A percentile compares a stretch with the other conserved stretches of the same genome.
Conservation (phyloP, 176 grass and related monocot species). For the Panicum miliaceum region DNA sequence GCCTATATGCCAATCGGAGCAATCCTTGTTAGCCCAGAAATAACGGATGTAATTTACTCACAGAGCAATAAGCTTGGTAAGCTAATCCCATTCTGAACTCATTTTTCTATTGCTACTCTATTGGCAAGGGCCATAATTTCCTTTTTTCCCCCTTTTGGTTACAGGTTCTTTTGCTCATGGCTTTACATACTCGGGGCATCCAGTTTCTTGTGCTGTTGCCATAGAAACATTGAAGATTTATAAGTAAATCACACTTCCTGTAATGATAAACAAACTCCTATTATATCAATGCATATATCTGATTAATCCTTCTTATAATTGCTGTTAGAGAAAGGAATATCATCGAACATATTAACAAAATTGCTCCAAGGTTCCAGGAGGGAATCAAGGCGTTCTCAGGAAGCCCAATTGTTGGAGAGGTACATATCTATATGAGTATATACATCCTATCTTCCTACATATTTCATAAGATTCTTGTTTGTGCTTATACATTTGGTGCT, state of each 20-base stretch:
- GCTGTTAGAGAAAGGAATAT: conserved; percentile 81
- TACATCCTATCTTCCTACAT: not conserved
- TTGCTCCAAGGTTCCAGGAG: conserved; percentile 81
- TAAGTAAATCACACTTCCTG: conserved; percentile 41
- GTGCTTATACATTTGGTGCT: not conserved
- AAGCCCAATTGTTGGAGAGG: conserved; percentile 88
- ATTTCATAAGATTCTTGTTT: not conserved
- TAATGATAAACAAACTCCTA: not conserved
- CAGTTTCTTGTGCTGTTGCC: conserved; percentile 85
- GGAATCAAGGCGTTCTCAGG: conserved; percentile 79
- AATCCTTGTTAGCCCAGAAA: conserved; percentile 91
- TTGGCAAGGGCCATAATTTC: conserved; percentile 1
- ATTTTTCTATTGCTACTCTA: conserved; percentile 29
- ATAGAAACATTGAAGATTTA: conserved; percentile 93
- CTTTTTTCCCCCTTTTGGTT: not conserved
- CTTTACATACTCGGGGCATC: conserved; percentile 96
- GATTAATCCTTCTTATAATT: conserved; percentile 38
- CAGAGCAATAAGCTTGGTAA: conserved; percentile 98
- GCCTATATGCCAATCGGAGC: conserved; percentile 91
- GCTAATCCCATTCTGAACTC: conserved; percentile 4
- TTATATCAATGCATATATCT: not conserved
- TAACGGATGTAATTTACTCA: conserved; percentile 79
- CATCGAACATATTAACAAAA: conserved; percentile 56
- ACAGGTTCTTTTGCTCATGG: conserved; percentile 94
- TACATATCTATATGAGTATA: conserved; percentile 18